These are phyloP conservation scores for Piloderma croceum DNA, from an alignment of 768 basidiomycete species.

Conservation along the genomic window DNA sequence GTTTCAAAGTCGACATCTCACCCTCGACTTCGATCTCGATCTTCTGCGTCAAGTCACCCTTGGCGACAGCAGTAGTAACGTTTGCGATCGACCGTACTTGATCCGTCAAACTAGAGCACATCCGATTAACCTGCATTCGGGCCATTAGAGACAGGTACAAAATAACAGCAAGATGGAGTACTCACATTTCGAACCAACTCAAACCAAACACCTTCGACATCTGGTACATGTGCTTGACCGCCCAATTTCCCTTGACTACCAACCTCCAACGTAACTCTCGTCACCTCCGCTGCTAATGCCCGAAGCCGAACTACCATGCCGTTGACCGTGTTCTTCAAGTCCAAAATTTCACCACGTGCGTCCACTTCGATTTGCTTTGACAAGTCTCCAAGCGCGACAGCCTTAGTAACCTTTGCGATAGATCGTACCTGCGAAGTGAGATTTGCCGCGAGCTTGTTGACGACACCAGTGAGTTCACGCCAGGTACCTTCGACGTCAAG, in stretches of 20 bases:
- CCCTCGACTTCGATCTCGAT: conserved; percentile 87
- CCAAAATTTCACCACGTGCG: conserved; percentile 83
- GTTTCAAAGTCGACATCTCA: conserved; percentile 81
- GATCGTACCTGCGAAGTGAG: conserved; percentile 50
- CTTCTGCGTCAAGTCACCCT: conserved; percentile 87
- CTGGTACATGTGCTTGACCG: conserved; percentile 81
- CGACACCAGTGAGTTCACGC: conserved; percentile 77
- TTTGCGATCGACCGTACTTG: conserved; percentile 79
- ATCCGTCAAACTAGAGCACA: conserved; percentile 77
- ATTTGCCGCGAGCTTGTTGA: conserved; percentile 78
- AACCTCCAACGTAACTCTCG: conserved; percentile 78
- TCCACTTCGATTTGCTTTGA: conserved; percentile 91
- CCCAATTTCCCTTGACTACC: conserved; percentile 86
- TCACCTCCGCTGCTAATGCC: conserved; percentile 76
- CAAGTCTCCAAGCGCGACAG: conserved; percentile 84
- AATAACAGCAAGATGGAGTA: conserved; percentile 1
- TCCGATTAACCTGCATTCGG: conserved; percentile 60
- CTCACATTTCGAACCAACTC: conserved; percentile 72
- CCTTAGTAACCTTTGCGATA: conserved; percentile 60
- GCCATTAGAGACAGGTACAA: neutral
- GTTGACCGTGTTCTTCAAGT: conserved; percentile 62
- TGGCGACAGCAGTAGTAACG: conserved; percentile 86
- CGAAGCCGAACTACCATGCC: conserved; percentile 48
- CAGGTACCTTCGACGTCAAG: conserved; percentile 89
- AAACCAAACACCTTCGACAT: conserved; percentile 90